Evolutionary conservation across 2,329 filamentous ascomycete species (phyloP), one percentile per base, ranked within the genome.

Genomic region (Sporothrix pseudoabietina): DNA sequence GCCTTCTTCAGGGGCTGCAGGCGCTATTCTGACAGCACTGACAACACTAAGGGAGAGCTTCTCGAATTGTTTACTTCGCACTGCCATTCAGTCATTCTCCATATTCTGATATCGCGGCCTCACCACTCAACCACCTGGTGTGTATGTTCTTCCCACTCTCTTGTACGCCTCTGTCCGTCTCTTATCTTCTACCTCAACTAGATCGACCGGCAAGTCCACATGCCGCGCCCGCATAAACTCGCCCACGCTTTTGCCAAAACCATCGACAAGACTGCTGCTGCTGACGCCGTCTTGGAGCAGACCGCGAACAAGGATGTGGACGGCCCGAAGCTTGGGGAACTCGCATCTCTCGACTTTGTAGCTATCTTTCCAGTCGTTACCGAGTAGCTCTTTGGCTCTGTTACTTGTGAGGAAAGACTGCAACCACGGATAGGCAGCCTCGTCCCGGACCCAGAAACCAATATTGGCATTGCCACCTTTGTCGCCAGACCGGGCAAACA

Each of bases 191-290:
- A 32, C 59, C 0, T 32, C 70, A 12, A 66, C 70, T n/a, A 72
- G 32, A 30, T n/a, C 59, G 1, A 30, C 39, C 0, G 80, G 80
- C 57, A 81, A 26, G n/a, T 78, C 78, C 22, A 80, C 78, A 12
- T 77, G 66, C 39, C 78, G 78, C 9, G 76, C 78, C 22, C 80
- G 78, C 47, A 87, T 76, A 78, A 84, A 87, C 79, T 87, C 86
- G 16, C 82, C 84, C 76, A 87, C 83, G 0, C 85, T 85, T 77
- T 88, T 88, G 1, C 82, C 86, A 76, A 87, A 82, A 2, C 82
- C 80, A 78, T 87, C 86, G 26, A 88, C 73, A 32, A 83, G 77
- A 47, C 80, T 82, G 30, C 82, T 85, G 73, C 84, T 85, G 76
- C 85, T 87, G 0, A 87, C 83, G 0, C 82, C 82, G 1, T 81